Evolutionary conservation across 108 stramenopile genomes (phyloP).

Genomic region (Cyclotella atomus): DNA sequence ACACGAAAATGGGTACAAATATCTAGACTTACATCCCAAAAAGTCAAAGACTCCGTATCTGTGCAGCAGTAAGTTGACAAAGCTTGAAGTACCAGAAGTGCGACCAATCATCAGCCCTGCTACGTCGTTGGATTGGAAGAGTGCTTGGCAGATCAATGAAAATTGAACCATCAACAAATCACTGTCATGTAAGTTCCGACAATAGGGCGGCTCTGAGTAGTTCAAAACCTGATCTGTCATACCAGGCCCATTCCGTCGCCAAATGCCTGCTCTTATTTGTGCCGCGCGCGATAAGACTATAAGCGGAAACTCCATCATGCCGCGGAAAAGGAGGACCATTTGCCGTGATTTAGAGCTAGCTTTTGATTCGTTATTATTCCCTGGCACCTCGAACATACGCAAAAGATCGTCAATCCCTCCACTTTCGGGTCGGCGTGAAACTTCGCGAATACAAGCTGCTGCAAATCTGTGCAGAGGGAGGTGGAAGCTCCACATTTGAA

Average conservation of each 20-base stretch:
- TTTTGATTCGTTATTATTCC: slow-evolving; percentile 25
- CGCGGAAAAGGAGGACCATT: slow-evolving; percentile 59
- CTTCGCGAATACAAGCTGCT: slow-evolving; percentile 78
- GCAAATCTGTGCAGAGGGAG: slow-evolving; percentile 90
- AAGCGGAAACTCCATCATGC: slow-evolving; percentile 84
- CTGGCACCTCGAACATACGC: slow-evolving; percentile 25
- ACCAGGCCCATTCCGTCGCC: slow-evolving; percentile 92
- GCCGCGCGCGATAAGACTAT: slow-evolving; percentile 74
- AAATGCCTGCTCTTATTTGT: slow-evolving; percentile 90
- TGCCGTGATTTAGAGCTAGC: slow-evolving; percentile 18
- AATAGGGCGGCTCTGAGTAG: slow-evolving; percentile 88
- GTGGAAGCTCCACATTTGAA: slow-evolving; percentile 87
- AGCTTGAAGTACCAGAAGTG: slow-evolving; percentile 33
- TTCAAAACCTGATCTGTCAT: slow-evolving; percentile 79
- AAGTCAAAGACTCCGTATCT: slow-evolving; percentile 77
- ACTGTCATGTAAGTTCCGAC: slow-evolving; percentile 87
- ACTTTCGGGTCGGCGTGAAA: slow-evolving; percentile 60
- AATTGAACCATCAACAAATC: slow-evolving; percentile 88
- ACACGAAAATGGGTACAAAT: background rate
- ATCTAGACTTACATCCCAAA: slow-evolving; percentile 22
- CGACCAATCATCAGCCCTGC: no score
- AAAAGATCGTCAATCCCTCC: slow-evolving; percentile 39
- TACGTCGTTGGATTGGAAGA: slow-evolving; percentile 29
- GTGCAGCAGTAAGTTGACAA: slow-evolving; percentile 67
- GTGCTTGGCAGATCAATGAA: slow-evolving; percentile 62